Conservation (phyloP, 2,329 filamentous ascomycete genomes). For the Apiospora phragmitis region DNA sequence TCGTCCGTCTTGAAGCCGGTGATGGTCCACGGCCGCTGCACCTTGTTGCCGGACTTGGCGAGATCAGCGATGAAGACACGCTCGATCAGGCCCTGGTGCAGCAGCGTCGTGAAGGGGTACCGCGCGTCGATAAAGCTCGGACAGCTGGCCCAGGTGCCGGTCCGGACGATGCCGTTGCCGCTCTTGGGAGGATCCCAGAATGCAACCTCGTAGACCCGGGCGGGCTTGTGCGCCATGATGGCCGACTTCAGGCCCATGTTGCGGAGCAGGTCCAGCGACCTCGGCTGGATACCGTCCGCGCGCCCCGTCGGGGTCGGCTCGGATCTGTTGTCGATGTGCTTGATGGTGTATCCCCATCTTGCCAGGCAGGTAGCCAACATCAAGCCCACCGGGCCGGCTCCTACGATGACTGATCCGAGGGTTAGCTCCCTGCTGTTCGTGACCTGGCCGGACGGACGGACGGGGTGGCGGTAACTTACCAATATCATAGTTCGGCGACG, state of each 20-base stretch:
- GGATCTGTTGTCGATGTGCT: slow-evolving; percentile 88
- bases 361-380: slow-evolving; percentile 86
- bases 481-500: slow-evolving; percentile 42
- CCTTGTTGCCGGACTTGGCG: slow-evolving; percentile 56
- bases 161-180: slow-evolving; percentile 60
- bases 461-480: slow-evolving; percentile 31
- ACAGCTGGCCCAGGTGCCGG: slow-evolving; percentile 82
- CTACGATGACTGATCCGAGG: slow-evolving; percentile 69
- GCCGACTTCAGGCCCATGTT: slow-evolving; percentile 88
- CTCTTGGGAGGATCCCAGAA: slow-evolving; percentile 68
- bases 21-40: slow-evolving; percentile 68
- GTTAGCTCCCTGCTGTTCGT: slow-evolving; percentile 11
- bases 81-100: slow-evolving; percentile 74
- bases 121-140: slow-evolving; percentile 77
- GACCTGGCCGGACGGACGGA: not conserved
- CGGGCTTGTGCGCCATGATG: slow-evolving; percentile 85
- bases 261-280: slow-evolving; percentile 80
- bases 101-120: slow-evolving; percentile 68
- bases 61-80: slow-evolving; percentile 68
- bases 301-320: slow-evolving; percentile 84
- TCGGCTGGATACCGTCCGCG: slow-evolving; percentile 88
- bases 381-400: slow-evolving; percentile 85
- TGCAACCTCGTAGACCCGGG: slow-evolving; percentile 78
- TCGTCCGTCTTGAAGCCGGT: slow-evolving; percentile 61
- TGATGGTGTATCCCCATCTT: slow-evolving; percentile 92